Base-by-base conservation (phyloP, 139 green algal species). In the Picochlorum sp. region DNA sequence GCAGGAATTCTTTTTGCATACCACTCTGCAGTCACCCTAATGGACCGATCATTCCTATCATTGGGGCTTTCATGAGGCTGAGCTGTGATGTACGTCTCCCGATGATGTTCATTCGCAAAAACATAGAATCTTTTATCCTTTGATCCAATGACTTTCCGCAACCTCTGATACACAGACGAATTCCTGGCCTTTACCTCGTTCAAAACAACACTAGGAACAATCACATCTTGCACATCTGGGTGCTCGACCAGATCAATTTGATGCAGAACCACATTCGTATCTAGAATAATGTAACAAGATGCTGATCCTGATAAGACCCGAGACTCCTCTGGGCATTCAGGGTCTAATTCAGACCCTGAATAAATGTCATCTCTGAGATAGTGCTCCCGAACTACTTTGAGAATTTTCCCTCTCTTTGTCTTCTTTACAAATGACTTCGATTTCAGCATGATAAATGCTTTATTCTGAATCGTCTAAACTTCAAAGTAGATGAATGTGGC, bases 11-110 rank as follows among this genome's bases (percentile, higher is more conserved):
- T 71, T 30, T 49, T 37, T 8, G 23, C 9, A 49, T 90, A 97
- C 89, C 88, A 98, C 20, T 71, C 64, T 0, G 85, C 80, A 13
- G 80, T 90, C 7, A 88, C 78, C 1, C 92, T 74, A n/a, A 98
- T 96, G 24, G 92, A 92, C n/a, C 92, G 74, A 79, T 98, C 93
- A 72, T 98, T 98, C n/a, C 92, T 76, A 82, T 98, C 93, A 68
- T 98, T 98, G 32, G 87, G 81, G 3, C 64, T 82, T 79, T 98
- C 93, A 11, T 85, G 84, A 1, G 73, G 45, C 14, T 80, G 64
- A 30, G 72, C 61, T 62, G 77, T 78, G 14, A 92, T 73, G 54
- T 84, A 89, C 0, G 89, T 96, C 9, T 89, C 86, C 54, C 85
- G 76, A 79, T 96, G 89, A 80, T 96, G 77, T 66, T 98, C 93